Evolutionary conservation across 106 monocot genomes (phyloP).

Genomic region (Dendrobium chrysotoxum): DNA sequence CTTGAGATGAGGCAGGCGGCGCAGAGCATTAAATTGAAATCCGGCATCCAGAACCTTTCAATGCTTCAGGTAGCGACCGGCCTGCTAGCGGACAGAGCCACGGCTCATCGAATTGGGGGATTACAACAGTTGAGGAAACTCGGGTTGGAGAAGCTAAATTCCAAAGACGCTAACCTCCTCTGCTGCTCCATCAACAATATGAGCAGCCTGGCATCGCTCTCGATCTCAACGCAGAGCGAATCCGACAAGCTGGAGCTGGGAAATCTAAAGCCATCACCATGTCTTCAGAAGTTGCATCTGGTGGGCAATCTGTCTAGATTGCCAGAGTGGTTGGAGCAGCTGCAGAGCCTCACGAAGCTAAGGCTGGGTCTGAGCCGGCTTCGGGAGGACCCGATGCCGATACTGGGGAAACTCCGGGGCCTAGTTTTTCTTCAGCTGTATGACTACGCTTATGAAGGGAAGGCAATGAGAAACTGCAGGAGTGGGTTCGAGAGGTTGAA

Average conservation of each 20-base stretch:
- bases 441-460: constrained; percentile 14
- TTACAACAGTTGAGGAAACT: constrained; percentile 11
- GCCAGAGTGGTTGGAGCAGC: constrained; percentile 12
- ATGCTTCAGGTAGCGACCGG: constrained; percentile 22
- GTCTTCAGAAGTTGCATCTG: constrained; percentile 24
- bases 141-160: not conserved
- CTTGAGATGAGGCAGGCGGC: constrained; percentile 21
- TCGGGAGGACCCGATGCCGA: constrained; percentile 6
- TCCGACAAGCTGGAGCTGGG: not conserved
- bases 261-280: constrained; percentile 1
- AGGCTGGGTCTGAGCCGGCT: constrained; percentile 15
- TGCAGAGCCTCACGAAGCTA: constrained; percentile 6
- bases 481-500: constrained; percentile 12
- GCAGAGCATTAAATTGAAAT: not conserved
- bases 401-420: constrained; percentile 6
- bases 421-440: constrained; percentile 23
- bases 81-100: not conserved
- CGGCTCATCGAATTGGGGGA: constrained; percentile 5
- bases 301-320: constrained; percentile 12
- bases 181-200: constrained; percentile 18
- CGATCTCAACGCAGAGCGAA: constrained; percentile 5
- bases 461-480: constrained; percentile 7
- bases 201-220: constrained; percentile 3
- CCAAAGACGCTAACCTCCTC: not conserved
- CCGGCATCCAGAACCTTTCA: not conserved